Conservation (phyloP, 1,284 basidiomycete species). For the Heterobasidion occidentale region DNA sequence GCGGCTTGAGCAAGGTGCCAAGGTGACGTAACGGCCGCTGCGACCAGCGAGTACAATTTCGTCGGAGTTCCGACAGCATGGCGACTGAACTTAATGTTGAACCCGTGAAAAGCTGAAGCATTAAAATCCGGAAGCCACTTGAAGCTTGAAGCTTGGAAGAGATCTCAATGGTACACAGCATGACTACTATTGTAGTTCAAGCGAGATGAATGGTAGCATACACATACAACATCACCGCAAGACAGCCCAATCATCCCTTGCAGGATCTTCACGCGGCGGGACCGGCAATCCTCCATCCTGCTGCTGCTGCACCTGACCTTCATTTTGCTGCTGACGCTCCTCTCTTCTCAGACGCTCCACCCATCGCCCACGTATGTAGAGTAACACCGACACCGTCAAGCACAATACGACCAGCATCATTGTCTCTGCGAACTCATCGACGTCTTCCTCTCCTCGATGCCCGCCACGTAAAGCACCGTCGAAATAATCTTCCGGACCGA, state of each 20-base stretch:
- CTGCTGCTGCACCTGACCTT: constrained; percentile 24
- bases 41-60: too few relatives aligned
- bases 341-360: constrained; percentile 57
- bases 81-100: too few relatives aligned
- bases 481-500: constrained; percentile 75
- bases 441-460: constrained; percentile 47
- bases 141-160: too few relatives aligned
- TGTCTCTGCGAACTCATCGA: constrained; percentile 55
- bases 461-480: constrained; percentile 56
- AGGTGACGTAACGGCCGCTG: too few relatives aligned
- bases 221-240: constrained; percentile 31
- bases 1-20: too few relatives aligned
- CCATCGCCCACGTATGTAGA: constrained; percentile 67
- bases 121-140: too few relatives aligned
- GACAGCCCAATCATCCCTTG: constrained; percentile 59
- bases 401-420: constrained; percentile 62
- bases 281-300: constrained; percentile 36
- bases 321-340: constrained; percentile 28
- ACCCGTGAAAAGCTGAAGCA: too few relatives aligned
- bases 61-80: too few relatives aligned
- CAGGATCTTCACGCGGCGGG: constrained; percentile 57
- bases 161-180: too few relatives aligned
- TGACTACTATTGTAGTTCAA: too few relatives aligned
- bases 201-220: background rate
- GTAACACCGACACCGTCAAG: constrained; percentile 53